phyloP scores from a whole-genome alignment of 192 early-diverging fungal genomes.

The Podila verticillata region DNA sequence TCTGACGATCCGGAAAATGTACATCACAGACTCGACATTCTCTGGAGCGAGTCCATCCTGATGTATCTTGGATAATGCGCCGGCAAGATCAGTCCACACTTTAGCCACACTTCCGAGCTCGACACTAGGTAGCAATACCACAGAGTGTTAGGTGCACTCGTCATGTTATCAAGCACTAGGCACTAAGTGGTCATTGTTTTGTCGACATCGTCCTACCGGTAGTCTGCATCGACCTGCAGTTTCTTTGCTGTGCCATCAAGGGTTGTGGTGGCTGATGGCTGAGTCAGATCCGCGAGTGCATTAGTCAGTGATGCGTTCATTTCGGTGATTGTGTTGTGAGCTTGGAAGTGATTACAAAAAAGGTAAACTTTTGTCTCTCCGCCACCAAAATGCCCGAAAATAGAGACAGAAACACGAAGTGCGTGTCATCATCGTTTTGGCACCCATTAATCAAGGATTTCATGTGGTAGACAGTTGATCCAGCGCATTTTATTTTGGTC shows the following conservation, averaged over 20 bases:
- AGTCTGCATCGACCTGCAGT: conserved; percentile 27
- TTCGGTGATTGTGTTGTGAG: background rate
- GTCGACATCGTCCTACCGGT: conserved; percentile 10
- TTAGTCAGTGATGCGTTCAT: background rate
- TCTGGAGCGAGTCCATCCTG: conserved; percentile 23
- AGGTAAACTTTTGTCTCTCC: background rate
- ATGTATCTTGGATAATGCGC: conserved; percentile 7
- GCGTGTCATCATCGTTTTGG: too few relatives aligned
- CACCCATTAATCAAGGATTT: too few relatives aligned
- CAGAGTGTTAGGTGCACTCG: background rate
- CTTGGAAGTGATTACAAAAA: background rate
- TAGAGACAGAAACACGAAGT: too few relatives aligned
- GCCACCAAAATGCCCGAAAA: background rate
- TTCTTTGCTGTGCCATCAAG: conserved; percentile 26
- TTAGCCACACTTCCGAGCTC: background rate
- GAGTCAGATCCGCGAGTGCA: background rate
- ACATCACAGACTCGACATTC: conserved; percentile 27
- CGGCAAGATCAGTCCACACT: conserved; percentile 13
- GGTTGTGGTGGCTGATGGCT: background rate
- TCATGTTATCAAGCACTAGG: too few relatives aligned
- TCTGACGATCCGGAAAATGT: conserved; percentile 30
- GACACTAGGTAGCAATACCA: background rate
- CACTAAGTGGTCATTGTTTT: too few relatives aligned
- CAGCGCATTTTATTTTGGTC: background rate
- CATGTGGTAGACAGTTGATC: too few relatives aligned